Base-by-base conservation (phyloP, 345 rosid genomes). In the Eucalyptus curtisii region DNA sequence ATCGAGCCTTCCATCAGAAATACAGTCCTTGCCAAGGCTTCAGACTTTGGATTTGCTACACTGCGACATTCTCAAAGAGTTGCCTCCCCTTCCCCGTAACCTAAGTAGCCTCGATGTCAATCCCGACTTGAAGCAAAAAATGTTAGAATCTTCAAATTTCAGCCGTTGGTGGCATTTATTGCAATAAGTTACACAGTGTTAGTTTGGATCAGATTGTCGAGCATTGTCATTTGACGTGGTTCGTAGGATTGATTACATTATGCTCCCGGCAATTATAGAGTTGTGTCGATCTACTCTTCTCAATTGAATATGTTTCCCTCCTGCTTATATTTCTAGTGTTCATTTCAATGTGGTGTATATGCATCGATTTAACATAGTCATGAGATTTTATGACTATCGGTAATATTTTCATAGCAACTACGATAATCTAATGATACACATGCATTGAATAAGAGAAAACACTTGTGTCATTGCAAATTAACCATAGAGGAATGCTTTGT, bases 1-100 rank as follows among this genome's bases (percentile, higher is more conserved):
- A 6, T 61, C 16, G 0, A 3, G 31, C 15, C 31, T 61, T 61
- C 68, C 68, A 2, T 30, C 4, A 61, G 13, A 57, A 25, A 27
- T 59, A 1, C 8, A 13, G 7, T 12, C 0, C 2, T 0, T 61
- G 68, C 0, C 16, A 27, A 3, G 4, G 0, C 68, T 61, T 27
- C 16, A 30, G 33, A 61, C 31, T 61, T 3, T 61, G 16, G 68
- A 61, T 61, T 61, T 61, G 33, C 33, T 61, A 30, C 19, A 61
- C 33, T 30, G 17, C 10, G 9, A 61, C 33, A 0, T 5, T 13
- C 16, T 61, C 9, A 30, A 61, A 61, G 33, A 30, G 71, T 61
- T 61, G 33, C 71, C 71, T 61, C 2, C 4, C 1, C 71, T 30
- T 61, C 33, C 71, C 9, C 7, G 0, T 61, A 7, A 30, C 33